Conservation (phyloP, 2,329 filamentous ascomycete species). For the Neofusicoccum sp. region DNA sequence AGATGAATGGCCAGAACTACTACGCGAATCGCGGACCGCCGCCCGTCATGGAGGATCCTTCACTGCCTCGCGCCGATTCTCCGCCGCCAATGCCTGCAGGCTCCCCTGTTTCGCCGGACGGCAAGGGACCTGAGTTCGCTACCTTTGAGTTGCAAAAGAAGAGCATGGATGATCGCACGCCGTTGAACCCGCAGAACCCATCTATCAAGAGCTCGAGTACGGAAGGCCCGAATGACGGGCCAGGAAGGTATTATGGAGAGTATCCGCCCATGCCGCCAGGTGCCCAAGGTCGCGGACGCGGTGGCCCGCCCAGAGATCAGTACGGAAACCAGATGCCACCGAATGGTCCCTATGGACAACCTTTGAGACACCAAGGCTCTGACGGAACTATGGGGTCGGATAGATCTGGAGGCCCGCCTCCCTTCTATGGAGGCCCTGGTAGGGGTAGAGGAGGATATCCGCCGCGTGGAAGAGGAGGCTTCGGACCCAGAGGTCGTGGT, state of each 20-base stretch:
- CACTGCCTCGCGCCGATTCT: conserved; percentile 54
- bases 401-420: conserved; percentile 45
- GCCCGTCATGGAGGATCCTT: conserved; percentile 35
- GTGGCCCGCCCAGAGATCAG: conserved; percentile 56
- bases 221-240: conserved; percentile 43
- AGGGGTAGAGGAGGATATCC: conserved; percentile 26
- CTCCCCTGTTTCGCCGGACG: conserved; percentile 48
- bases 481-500: conserved; percentile 40
- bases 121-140: conserved; percentile 58
- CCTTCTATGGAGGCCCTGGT: conserved; percentile 29
- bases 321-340: conserved; percentile 60
- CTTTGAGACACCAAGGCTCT: conserved; percentile 36
- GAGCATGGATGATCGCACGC: conserved; percentile 68
- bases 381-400: conserved; percentile 40
- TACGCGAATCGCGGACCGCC: conserved; percentile 61
- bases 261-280: conserved; percentile 36
- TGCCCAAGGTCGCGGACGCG: conserved; percentile 32
- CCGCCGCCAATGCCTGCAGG: conserved; percentile 49
- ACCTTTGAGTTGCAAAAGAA: conserved; percentile 66
- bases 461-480: conserved; percentile 41
- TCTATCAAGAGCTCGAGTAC: conserved; percentile 55
- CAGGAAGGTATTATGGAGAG: conserved; percentile 39
- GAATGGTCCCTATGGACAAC: conserved; percentile 48
- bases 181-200: conserved; percentile 67
- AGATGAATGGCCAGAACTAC: conserved; percentile 95